These are phyloP conservation scores for Berberis vulgaris DNA, from an alignment of 164 flowering plant genomes.

Conservation along the genomic window DNA sequence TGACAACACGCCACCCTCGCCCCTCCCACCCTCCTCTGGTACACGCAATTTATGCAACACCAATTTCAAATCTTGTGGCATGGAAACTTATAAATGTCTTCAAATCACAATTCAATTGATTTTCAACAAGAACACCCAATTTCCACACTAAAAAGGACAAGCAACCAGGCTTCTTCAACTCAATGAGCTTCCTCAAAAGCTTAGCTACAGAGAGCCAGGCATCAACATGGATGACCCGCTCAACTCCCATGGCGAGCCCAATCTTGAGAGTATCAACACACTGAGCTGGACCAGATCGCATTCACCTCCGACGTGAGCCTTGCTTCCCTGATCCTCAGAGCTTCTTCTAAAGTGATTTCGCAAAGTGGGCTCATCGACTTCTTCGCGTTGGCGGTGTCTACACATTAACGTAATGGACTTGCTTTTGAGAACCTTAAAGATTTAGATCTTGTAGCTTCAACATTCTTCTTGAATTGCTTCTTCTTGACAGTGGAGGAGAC, in stretches of 20 bases:
- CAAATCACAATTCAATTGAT: not conserved
- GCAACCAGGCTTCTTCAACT: constrained; percentile 70
- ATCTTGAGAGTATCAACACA: constrained; percentile 86
- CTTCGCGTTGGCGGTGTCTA: constrained; percentile 80
- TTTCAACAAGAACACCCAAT: not conserved
- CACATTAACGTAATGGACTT: constrained; percentile 16
- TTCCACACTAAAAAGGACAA: constrained; percentile 29
- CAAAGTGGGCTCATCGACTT: constrained; percentile 99
- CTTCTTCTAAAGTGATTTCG: constrained; percentile 92
- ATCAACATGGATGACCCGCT: constrained; percentile 87
- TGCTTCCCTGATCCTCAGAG: constrained; percentile 67
- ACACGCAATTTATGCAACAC: too few relatives aligned
- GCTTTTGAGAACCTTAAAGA: too few relatives aligned
- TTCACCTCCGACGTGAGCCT: constrained; percentile 85
- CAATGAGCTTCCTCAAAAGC: constrained; percentile 67
- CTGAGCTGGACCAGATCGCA: constrained; percentile 79
- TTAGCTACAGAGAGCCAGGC: constrained; percentile 64
- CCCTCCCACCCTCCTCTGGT: too few relatives aligned
- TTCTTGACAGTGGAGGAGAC: too few relatives aligned
- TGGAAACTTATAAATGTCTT: too few relatives aligned
- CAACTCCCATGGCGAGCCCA: constrained; percentile 95
- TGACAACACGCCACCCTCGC: too few relatives aligned
- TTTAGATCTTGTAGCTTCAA: too few relatives aligned
- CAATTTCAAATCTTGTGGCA: too few relatives aligned
- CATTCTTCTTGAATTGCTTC: too few relatives aligned